Conservation (phyloP, 2,329 filamentous ascomycete species). For the Metarhizium guizhouense region DNA sequence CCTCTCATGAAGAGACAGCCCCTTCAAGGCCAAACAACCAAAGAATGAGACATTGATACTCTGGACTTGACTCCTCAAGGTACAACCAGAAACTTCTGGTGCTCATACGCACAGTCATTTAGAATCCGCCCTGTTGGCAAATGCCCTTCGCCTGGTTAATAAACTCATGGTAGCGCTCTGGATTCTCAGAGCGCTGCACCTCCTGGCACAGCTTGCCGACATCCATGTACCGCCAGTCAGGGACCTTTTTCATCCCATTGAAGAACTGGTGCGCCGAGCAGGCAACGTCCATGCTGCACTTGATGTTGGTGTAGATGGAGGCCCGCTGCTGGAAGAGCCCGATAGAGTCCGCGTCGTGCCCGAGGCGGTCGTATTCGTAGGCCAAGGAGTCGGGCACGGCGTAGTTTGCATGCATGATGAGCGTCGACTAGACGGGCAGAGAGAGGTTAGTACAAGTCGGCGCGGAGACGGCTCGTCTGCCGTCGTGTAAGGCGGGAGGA, state of each 20-base stretch:
- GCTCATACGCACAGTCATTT: too few relatives aligned
- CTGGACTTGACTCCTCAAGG: too few relatives aligned
- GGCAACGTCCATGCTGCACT: slow-evolving; percentile 8
- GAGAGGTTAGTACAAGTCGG: too few relatives aligned
- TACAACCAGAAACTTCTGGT: too few relatives aligned
- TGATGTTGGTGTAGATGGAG: slow-evolving; percentile 6
- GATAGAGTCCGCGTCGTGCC: slow-evolving; percentile 7
- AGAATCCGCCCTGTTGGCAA: too few relatives aligned
- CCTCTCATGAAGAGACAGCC: too few relatives aligned
- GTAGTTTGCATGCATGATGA: slow-evolving; percentile 6
- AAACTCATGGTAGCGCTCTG: neutral
- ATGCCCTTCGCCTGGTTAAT: neutral
- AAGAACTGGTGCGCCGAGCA: slow-evolving; percentile 9
- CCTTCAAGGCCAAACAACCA: too few relatives aligned
- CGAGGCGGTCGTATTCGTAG: slow-evolving; percentile 5
- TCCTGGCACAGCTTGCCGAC: neutral
- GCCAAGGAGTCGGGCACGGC: slow-evolving; percentile 4
- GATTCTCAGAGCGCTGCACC: neutral
- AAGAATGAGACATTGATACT: too few relatives aligned
- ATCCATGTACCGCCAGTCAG: slow-evolving; percentile 6
- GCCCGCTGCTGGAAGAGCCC: slow-evolving; percentile 11
- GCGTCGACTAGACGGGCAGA: neutral
- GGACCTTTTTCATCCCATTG: neutral
- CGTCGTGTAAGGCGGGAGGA: too few relatives aligned
- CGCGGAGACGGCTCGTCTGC: too few relatives aligned